Conservation (phyloP, 495 filamentous ascomycete genomes). For the Elasticomyces elasticus region DNA sequence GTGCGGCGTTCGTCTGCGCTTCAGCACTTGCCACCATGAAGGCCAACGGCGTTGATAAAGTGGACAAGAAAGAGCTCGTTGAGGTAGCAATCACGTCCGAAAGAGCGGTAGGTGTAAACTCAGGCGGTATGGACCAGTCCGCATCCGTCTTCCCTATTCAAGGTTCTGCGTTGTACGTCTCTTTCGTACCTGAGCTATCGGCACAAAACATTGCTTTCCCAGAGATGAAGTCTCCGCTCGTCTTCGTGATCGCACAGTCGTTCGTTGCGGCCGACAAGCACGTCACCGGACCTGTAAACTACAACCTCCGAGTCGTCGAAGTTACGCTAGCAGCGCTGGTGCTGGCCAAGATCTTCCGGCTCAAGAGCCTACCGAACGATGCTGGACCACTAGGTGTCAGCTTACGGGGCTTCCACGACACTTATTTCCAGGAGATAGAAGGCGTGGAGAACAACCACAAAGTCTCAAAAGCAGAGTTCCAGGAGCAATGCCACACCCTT, state of each 20-base stretch:
- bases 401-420: conserved; percentile 75
- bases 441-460: conserved; percentile 36
- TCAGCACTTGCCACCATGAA: conserved; percentile 80
- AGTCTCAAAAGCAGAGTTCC: conserved; percentile 35
- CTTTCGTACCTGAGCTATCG: conserved; percentile 70
- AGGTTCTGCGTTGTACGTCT: conserved; percentile 80
- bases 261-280: conserved; percentile 93
- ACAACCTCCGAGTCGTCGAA: conserved; percentile 94
- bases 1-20: conserved; percentile 86
- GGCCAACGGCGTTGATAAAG: conserved; percentile 66
- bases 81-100: conserved; percentile 91
- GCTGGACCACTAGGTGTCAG: conserved; percentile 73
- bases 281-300: conserved; percentile 81
- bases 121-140: conserved; percentile 96
- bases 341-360: conserved; percentile 49
- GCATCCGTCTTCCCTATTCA: conserved; percentile 84
- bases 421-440: conserved; percentile 58
- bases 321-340: conserved; percentile 79
- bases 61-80: conserved; percentile 81
- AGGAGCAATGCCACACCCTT: conserved; percentile 59
- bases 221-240: conserved; percentile 66
- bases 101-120: conserved; percentile 89
- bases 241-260: conserved; percentile 87
- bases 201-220: conserved; percentile 78
- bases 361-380: conserved; percentile 61